Evolutionary conservation across 139 green algal species (phyloP).

Genomic region (Volvox reticuliferus): DNA sequence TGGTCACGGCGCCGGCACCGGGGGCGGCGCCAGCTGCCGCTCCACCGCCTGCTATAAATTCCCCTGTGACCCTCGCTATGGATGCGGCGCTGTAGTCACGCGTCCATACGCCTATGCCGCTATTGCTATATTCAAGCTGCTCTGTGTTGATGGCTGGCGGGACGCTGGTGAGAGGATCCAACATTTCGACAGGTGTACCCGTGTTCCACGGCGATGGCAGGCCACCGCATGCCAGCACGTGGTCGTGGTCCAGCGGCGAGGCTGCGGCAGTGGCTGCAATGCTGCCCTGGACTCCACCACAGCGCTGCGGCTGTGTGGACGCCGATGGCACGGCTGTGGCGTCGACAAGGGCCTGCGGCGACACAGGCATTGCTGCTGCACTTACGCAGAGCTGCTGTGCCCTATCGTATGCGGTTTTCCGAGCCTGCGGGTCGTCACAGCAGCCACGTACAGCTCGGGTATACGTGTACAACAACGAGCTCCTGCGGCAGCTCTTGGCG

Average conservation of each 20-base stretch:
- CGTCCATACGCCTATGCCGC: not conserved
- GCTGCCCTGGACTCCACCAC: not conserved
- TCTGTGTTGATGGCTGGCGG: not conserved
- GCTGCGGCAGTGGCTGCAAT: not conserved
- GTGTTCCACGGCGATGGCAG: not conserved
- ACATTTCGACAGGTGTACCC: not conserved
- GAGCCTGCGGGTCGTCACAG: not conserved
- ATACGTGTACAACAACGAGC: constrained; percentile 24
- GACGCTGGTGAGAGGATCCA: not conserved
- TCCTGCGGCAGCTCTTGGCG: constrained; percentile 17
- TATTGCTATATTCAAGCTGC: not conserved
- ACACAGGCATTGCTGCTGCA: not conserved
- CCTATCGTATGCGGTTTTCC: not conserved
- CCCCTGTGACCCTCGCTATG: not conserved
- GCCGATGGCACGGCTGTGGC: not conserved
- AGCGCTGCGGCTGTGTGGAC: not conserved
- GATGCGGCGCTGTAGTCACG: not conserved
- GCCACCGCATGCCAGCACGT: not conserved
- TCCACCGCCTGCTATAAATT: not conserved
- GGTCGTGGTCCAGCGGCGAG: not conserved
- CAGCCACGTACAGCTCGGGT: not conserved
- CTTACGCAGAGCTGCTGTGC: not conserved
- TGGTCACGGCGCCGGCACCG: no score
- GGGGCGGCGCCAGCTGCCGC: not conserved
- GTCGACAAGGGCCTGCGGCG: not conserved